phyloP scores from a whole-genome alignment of 768 basidiomycete genomes.

The Dentipellis fragilis region DNA sequence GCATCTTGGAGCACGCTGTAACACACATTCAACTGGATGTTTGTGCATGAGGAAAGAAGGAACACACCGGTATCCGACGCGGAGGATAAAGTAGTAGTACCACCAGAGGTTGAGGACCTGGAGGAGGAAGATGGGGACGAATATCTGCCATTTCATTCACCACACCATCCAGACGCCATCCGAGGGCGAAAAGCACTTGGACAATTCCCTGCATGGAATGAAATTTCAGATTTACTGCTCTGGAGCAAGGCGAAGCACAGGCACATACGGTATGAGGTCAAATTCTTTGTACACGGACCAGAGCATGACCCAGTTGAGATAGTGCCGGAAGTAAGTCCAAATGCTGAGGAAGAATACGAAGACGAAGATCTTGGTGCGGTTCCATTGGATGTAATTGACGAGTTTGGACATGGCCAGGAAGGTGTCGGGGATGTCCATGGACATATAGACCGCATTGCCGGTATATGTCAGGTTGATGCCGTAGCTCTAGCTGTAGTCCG shows the following conservation, averaged over 20 bases:
- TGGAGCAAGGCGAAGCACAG: neutral
- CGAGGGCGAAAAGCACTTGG: conserved; percentile 46
- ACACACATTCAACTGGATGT: neutral
- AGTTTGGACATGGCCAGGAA: conserved; percentile 88
- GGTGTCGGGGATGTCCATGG: conserved; percentile 93
- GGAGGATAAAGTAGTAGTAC: conserved; percentile 70
- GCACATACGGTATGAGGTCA: conserved; percentile 61
- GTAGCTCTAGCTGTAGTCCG: conserved; percentile 65
- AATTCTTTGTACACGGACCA: conserved; percentile 81
- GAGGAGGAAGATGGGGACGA: conserved; percentile 61
- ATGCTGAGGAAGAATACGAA: conserved; percentile 58
- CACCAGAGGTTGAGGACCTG: conserved; percentile 88
- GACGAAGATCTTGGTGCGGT: conserved; percentile 47
- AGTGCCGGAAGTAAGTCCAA: conserved; percentile 92
- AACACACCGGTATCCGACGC: conserved; percentile 63
- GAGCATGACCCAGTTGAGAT: conserved; percentile 76
- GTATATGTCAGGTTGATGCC: conserved; percentile 72
- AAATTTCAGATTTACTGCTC: neutral
- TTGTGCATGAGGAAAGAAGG: neutral
- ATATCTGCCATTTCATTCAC: conserved; percentile 83
- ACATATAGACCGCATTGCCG: conserved; percentile 86
- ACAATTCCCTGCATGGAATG: conserved; percentile 33
- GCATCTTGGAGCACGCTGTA: too few species aligned
- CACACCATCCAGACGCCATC: conserved; percentile 58
- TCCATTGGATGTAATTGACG: conserved; percentile 74